These are phyloP conservation scores for Umbelopsis sp. DNA, from an alignment of 192 early-diverging fungal genomes.

Conservation along the genomic window DNA sequence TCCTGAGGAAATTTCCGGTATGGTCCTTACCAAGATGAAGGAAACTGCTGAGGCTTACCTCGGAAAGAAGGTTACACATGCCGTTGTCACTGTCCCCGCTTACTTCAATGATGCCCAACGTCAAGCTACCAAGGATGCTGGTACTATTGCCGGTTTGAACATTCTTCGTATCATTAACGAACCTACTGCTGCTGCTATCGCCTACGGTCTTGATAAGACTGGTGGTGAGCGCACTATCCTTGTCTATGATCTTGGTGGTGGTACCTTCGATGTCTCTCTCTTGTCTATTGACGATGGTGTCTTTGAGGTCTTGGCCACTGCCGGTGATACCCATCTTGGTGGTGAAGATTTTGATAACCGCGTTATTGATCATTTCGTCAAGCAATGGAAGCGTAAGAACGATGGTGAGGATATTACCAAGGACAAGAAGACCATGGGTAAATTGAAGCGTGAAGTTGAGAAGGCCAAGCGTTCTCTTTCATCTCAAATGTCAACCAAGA, in stretches of 20 bases:
- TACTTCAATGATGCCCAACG: conserved; percentile 94
- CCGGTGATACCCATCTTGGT: conserved; percentile 98
- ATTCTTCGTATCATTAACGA: conserved; percentile 92
- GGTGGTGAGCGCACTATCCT: conserved; percentile 87
- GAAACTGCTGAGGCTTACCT: conserved; percentile 86
- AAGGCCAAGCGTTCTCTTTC: conserved; percentile 94
- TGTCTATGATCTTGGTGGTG: conserved; percentile 96
- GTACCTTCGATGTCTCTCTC: conserved; percentile 97
- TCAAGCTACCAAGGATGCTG: conserved; percentile 91
- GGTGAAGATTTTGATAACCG: conserved; percentile 99
- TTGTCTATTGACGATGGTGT: conserved; percentile 95
- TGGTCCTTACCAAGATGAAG: conserved; percentile 93
- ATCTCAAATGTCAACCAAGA: conserved; percentile 83
- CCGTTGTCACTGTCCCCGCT: conserved; percentile 90
- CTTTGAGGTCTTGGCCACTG: conserved; percentile 97
- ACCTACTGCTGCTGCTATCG: conserved; percentile 98
- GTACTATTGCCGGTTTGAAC: conserved; percentile 80
- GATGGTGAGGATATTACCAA: conserved; percentile 71
- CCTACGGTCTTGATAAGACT: conserved; percentile 97
- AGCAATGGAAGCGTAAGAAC: conserved; percentile 86
- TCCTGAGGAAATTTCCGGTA: conserved; percentile 95
- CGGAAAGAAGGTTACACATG: conserved; percentile 77
- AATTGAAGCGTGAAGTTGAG: conserved; percentile 89
- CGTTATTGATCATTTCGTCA: conserved; percentile 86
- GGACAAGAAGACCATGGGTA: conserved; percentile 85